Conservation (phyloP, 1,284 basidiomycete genomes). For the Heterobasidion irregulare region DNA sequence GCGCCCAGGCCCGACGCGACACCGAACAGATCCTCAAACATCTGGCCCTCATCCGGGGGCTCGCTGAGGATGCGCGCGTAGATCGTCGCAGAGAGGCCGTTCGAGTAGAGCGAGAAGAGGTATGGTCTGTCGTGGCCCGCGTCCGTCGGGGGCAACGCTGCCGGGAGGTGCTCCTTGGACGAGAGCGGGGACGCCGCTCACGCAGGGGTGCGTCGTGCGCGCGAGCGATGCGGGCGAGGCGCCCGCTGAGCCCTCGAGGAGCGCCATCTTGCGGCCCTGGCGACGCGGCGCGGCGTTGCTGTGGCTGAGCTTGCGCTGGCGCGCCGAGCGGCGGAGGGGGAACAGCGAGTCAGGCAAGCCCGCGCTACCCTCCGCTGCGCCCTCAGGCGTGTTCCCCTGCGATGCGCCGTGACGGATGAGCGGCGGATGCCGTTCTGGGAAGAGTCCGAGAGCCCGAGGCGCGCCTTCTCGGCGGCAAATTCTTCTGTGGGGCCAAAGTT, state of each 20-base stretch:
- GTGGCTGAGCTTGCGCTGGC: conserved; percentile 81
- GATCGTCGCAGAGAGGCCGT: conserved; percentile 86
- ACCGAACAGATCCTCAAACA: conserved; percentile 86
- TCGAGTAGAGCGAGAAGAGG: conserved; percentile 98
- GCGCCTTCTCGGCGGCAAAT: conserved; percentile 69
- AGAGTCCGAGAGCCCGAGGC: conserved; percentile 43
- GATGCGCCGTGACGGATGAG: conserved; percentile 8
- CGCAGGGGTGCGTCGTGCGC: conserved; percentile 14
- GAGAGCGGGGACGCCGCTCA: conserved; percentile 18
- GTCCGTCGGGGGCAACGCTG: background rate
- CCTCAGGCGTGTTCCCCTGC: background rate
- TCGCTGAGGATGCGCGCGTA: conserved; percentile 92
- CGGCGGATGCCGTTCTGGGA: conserved; percentile 12
- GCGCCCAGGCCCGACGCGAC: conserved; percentile 23
- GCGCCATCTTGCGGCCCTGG: conserved; percentile 79
- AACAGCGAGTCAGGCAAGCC: conserved; percentile 13
- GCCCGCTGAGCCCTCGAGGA: conserved; percentile 69
- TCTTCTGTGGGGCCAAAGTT: conserved; percentile 78
- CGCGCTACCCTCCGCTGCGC: too few relatives aligned
- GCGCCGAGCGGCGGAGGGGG: conserved; percentile 30
- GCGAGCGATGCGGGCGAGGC: background rate
- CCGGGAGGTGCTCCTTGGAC: conserved; percentile 22
- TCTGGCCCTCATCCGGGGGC: conserved; percentile 89
- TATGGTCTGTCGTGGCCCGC: conserved; percentile 83
- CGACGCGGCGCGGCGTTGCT: conserved; percentile 59